Conservation (phyloP, 2,329 filamentous ascomycete genomes). For the Trichoderma sp. region DNA sequence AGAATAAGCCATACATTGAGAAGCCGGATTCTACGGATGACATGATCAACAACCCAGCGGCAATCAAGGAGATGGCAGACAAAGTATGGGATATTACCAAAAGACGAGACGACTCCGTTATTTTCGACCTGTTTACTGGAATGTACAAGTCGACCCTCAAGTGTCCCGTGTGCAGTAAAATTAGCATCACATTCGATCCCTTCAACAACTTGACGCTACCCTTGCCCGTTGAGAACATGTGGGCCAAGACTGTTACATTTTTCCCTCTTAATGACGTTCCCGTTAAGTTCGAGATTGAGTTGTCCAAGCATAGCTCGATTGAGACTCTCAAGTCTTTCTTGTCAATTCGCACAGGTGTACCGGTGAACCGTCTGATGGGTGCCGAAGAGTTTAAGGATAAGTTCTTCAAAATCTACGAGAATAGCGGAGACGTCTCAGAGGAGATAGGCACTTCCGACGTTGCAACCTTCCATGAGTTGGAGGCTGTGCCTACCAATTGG, state of each 20-base stretch:
- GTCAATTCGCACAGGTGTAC: conserved; percentile 64
- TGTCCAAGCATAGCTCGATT: conserved; percentile 72
- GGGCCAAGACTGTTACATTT: conserved; percentile 71
- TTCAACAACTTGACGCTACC: conserved; percentile 94
- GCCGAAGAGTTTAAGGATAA: conserved; percentile 79
- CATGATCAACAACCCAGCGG: conserved; percentile 78
- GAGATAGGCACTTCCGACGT: conserved; percentile 66
- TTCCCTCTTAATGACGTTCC: conserved; percentile 72
- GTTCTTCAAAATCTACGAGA: conserved; percentile 84
- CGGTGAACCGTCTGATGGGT: conserved; percentile 65
- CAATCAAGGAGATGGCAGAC: conserved; percentile 80
- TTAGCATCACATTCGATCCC: conserved; percentile 98
- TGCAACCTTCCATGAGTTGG: conserved; percentile 72
- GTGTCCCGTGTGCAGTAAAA: conserved; percentile 86
- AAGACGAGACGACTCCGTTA: conserved; percentile 88
- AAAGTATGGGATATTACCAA: conserved; percentile 91
- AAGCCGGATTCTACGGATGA: conserved; percentile 97
- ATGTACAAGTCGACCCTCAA: conserved; percentile 98
- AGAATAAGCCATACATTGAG: conserved; percentile 95
- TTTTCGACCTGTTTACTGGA: conserved; percentile 92
- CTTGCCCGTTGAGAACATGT: conserved; percentile 80
- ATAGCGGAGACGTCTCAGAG: conserved; percentile 65
- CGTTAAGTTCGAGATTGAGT: conserved; percentile 71
- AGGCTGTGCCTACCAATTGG: conserved; percentile 75
- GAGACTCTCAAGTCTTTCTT: conserved; percentile 67